Conservation (phyloP, 345 rosid genomes). For the Zanthoxylum bungeanum region DNA sequence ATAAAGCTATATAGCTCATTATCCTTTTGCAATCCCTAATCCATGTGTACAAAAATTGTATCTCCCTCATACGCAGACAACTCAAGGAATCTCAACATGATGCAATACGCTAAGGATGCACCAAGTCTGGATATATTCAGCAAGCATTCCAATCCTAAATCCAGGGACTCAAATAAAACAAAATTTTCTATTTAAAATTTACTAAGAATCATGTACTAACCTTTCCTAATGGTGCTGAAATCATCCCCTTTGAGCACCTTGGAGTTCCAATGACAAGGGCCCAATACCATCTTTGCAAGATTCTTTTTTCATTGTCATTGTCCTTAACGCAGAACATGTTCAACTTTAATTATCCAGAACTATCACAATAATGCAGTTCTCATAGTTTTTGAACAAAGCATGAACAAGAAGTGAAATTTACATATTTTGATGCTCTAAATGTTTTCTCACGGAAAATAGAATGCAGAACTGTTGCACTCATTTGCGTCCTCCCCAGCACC, state of each 20-base stretch:
- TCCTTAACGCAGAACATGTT: constrained; percentile 37
- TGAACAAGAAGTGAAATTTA: constrained; percentile 16
- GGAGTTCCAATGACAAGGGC: constrained; percentile 91
- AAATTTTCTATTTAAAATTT: neutral
- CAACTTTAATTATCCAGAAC: constrained; percentile 7
- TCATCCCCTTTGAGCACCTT: constrained; percentile 52
- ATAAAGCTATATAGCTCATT: neutral
- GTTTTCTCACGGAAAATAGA: constrained; percentile 90
- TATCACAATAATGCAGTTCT: neutral
- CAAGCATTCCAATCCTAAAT: neutral
- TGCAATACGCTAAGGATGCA: neutral
- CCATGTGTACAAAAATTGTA: neutral
- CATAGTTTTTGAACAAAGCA: neutral
- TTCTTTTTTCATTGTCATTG: constrained; percentile 34
- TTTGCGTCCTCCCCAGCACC: constrained; percentile 92
- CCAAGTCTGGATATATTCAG: neutral
- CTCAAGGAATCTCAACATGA: too few species aligned
- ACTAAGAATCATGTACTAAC: constrained; percentile 31
- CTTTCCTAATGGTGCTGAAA: constrained; percentile 81
- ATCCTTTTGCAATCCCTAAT: neutral
- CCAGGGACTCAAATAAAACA: neutral
- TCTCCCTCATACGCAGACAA: neutral
- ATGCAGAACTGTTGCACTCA: constrained; percentile 71
- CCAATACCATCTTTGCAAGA: constrained; percentile 68
- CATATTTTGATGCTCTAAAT: constrained; percentile 57